Conservation (phyloP, 805 yeast genomes). For the Yamadazyma nakazawae region DNA sequence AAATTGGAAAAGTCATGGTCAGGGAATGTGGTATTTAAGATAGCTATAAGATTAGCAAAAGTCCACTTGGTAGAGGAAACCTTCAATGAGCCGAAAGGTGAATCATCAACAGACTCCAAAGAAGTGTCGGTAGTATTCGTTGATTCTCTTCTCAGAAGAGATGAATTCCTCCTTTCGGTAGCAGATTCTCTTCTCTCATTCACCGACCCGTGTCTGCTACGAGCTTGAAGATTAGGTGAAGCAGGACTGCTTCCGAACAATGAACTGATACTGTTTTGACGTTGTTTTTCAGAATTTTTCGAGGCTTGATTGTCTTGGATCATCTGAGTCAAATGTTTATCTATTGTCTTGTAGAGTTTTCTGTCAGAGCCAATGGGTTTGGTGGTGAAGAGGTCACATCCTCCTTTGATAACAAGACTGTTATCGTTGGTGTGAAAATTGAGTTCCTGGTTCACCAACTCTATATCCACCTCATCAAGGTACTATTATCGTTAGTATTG, state of each 20-base stretch:
- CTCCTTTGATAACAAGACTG: constrained; percentile 63
- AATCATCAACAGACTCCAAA: constrained; percentile 32
- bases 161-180: constrained; percentile 19
- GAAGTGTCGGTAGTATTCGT: constrained; percentile 21
- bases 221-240: background rate
- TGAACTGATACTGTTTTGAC: constrained; percentile 35
- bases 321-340: constrained; percentile 65
- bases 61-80: constrained; percentile 83
- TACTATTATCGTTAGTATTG: constrained; percentile 47
- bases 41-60: constrained; percentile 87
- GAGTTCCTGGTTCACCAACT: constrained; percentile 80
- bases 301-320: constrained; percentile 44
- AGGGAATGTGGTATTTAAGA: constrained; percentile 87
- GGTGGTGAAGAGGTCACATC: constrained; percentile 91
- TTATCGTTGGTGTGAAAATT: constrained; percentile 53
- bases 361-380: constrained; percentile 89
- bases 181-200: background rate
- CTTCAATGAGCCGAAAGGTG: constrained; percentile 92
- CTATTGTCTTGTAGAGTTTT: constrained; percentile 83
- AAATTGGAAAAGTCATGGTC: constrained; percentile 91
- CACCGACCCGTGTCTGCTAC: constrained; percentile 14
- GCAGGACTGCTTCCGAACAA: constrained; percentile 35
- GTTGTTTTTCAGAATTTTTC: constrained; percentile 35
- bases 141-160: constrained; percentile 20
- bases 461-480: constrained; percentile 91